phyloP scores from a whole-genome alignment of 495 filamentous ascomycete genomes.

The Tricharina praecox region DNA sequence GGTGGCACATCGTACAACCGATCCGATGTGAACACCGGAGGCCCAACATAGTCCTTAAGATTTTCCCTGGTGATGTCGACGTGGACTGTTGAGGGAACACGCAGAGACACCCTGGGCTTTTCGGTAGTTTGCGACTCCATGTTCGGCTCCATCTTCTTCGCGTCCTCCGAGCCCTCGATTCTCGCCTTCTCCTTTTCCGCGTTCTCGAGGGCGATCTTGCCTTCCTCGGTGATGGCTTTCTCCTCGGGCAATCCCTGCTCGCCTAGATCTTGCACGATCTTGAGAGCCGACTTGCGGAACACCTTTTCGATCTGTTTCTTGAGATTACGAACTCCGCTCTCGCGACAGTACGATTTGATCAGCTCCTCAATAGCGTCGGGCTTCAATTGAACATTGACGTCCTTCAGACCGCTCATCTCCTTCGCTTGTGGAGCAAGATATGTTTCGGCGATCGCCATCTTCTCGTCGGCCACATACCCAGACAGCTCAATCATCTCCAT shows the following conservation, averaged over 20 bases:
- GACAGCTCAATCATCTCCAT: slow-evolving; percentile 98
- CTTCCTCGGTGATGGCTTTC: slow-evolving; percentile 71
- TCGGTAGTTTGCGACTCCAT: slow-evolving; percentile 57
- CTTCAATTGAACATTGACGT: slow-evolving; percentile 69
- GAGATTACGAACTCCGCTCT: slow-evolving; percentile 89
- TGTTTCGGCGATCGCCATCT: slow-evolving; percentile 92
- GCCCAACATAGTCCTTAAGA: slow-evolving; percentile 93
- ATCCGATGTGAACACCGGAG: slow-evolving; percentile 87
- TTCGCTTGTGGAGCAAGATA: slow-evolving; percentile 86
- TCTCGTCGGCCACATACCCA: slow-evolving; percentile 94
- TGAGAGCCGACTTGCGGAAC: slow-evolving; percentile 89
- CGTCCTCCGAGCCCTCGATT: slow-evolving; percentile 25
- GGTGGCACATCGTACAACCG: slow-evolving; percentile 88
- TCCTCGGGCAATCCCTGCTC: slow-evolving; percentile 70
- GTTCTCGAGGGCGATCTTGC: slow-evolving; percentile 63
- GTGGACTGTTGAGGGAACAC: slow-evolving; percentile 74
- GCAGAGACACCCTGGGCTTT: slow-evolving; percentile 58
- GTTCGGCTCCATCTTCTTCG: slow-evolving; percentile 30
- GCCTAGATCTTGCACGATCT: slow-evolving; percentile 89
- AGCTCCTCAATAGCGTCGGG: slow-evolving; percentile 82
- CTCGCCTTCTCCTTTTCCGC: slow-evolving; percentile 35
- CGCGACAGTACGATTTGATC: slow-evolving; percentile 95
- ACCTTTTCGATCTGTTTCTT: slow-evolving; percentile 99
- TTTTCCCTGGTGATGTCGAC: slow-evolving; percentile 78
- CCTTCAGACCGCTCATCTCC: slow-evolving; percentile 76